These are phyloP conservation scores for Puya raimondii DNA, from an alignment of 176 grass and related monocot species.

Conservation along the genomic window DNA sequence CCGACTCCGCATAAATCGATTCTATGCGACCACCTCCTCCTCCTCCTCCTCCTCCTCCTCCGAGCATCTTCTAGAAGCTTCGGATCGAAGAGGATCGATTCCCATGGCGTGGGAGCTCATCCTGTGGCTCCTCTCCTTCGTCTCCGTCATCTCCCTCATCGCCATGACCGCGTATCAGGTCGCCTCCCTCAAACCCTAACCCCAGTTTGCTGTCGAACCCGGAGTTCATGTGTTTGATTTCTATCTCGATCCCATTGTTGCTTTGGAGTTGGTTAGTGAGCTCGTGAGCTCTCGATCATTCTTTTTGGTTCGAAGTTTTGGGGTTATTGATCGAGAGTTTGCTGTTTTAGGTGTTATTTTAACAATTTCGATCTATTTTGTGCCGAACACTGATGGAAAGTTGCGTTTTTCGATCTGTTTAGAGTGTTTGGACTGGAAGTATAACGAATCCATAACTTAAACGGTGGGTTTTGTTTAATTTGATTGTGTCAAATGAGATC, in stretches of 20 bases:
- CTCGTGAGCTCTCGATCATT: too few relatives aligned
- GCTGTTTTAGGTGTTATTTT: too few relatives aligned
- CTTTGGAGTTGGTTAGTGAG: neutral
- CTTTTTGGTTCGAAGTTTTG: too few relatives aligned
- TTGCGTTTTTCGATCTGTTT: neutral
- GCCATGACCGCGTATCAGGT: conserved; percentile 73
- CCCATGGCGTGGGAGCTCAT: conserved; percentile 70
- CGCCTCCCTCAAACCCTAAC: conserved; percentile 5
- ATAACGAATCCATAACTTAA: neutral
- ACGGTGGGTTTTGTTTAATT: neutral
- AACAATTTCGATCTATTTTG: neutral
- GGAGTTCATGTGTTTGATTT: neutral
- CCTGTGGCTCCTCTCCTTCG: conserved; percentile 75
- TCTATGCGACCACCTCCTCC: neutral
- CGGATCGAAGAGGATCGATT: neutral
- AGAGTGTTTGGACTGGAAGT: neutral
- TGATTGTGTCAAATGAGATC: neutral
- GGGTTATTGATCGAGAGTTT: too few relatives aligned
- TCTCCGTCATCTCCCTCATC: conserved; percentile 54
- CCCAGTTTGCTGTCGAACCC: neutral
- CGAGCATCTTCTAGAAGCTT: too few relatives aligned
- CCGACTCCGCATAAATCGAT: too few relatives aligned
- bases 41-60: conserved; percentile 5
- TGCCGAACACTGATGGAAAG: neutral
- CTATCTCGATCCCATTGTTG: neutral